phyloP scores from a whole-genome alignment of 1,284 basidiomycete species.

The Sphaerobolus stellatus region DNA sequence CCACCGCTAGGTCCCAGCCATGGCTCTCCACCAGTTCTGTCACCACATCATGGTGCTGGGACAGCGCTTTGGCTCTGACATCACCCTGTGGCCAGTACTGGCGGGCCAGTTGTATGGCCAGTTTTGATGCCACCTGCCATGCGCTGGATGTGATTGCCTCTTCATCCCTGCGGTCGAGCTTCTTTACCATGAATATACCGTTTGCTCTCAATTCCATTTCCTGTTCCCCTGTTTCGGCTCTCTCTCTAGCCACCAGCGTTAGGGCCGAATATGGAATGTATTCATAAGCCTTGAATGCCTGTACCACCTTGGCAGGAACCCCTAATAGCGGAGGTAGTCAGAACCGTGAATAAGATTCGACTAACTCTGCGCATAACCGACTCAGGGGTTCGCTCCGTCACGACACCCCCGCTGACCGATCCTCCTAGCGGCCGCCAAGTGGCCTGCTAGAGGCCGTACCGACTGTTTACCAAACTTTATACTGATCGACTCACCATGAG shows the following conservation, averaged over 20 bases:
- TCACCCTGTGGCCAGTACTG: neutral
- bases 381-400: too few relatives aligned
- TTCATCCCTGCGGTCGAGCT: constrained; percentile 14
- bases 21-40: constrained; percentile 9
- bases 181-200: constrained; percentile 13
- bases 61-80: neutral
- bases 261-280: constrained; percentile 25
- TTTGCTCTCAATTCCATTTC: constrained; percentile 16
- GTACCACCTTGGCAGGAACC: constrained; percentile 19
- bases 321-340: too few relatives aligned
- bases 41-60: constrained; percentile 19
- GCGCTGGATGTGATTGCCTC: constrained; percentile 10
- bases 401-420: too few relatives aligned
- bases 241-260: constrained; percentile 11
- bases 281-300: constrained; percentile 15
- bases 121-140: constrained; percentile 5
- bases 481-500: too few relatives aligned
- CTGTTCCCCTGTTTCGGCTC: constrained; percentile 16
- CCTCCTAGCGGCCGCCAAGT: too few relatives aligned
- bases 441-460: too few relatives aligned
- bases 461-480: too few relatives aligned
- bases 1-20: constrained; percentile 24
- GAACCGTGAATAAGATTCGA: too few relatives aligned
- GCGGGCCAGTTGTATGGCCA: neutral
- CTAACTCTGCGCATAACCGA: too few relatives aligned